A percentile compares a stretch with the other conserved stretches of the same genome.
These are phyloP conservation scores for Oryza australiensis DNA, from an alignment of 176 grass and related monocot species.

Conservation along the genomic window DNA sequence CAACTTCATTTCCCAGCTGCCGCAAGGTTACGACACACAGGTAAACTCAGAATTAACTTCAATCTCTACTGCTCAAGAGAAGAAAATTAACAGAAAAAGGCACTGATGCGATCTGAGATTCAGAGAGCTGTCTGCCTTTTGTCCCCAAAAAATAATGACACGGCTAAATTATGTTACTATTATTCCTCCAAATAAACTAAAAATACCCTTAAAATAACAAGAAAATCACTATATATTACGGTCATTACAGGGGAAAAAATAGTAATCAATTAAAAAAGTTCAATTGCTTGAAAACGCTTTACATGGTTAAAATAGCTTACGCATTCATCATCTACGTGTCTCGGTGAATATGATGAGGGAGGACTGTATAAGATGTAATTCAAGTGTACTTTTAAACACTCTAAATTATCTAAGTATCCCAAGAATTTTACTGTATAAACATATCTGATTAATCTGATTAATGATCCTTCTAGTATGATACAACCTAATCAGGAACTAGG, in stretches of 20 bases:
- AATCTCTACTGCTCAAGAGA: no score
- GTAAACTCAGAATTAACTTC: slow-evolving; percentile 21
- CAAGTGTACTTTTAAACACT: slow-evolving; percentile 3
- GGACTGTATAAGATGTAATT: not conserved
- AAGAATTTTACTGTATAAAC: not conserved
- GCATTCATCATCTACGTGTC: not conserved
- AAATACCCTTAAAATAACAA: not conserved
- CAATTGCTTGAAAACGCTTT: not conserved
- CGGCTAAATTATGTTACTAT: not conserved
- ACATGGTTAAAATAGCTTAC: not conserved
- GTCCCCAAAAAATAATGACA: no score
- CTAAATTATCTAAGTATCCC: not conserved
- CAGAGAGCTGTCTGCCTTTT: no score
- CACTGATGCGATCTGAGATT: not conserved
- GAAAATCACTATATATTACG: not conserved
- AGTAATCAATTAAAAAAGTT: not conserved
- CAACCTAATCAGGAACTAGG: not conserved
- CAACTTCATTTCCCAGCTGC: slow-evolving; percentile 96
- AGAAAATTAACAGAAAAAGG: no score
- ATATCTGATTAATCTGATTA: not conserved
- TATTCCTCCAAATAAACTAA: not conserved
- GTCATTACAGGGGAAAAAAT: not conserved
- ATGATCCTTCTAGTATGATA: not conserved
- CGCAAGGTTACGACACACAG: slow-evolving; percentile 89
- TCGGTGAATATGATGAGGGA: not conserved